A percentile compares a stretch with the other conserved stretches of the same genome.
phyloP scores from a whole-genome alignment of 2,329 filamentous ascomycete species.

The Rhytidhysteron rufulum region DNA sequence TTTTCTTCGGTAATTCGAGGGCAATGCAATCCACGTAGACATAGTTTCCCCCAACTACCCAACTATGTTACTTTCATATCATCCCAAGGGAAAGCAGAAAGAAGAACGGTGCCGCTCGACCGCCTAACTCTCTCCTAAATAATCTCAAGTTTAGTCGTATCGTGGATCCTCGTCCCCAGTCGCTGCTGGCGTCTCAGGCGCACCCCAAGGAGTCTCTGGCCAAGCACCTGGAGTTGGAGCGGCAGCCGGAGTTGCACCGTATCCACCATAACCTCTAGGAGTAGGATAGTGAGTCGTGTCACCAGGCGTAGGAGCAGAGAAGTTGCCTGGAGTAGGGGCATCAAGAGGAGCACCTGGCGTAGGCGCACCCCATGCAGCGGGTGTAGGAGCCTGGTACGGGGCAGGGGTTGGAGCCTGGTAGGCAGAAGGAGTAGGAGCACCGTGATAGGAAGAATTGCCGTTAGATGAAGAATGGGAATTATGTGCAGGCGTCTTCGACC shows the following conservation, averaged over 20 bases:
- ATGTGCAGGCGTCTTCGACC: constrained; percentile 74
- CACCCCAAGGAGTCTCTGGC: constrained; percentile 49
- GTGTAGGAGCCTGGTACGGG: constrained; percentile 30
- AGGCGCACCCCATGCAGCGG: constrained; percentile 15
- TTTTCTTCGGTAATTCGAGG: too few species aligned
- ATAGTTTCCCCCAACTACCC: too few species aligned
- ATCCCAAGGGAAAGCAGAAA: too few species aligned
- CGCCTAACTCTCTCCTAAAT: neutral
- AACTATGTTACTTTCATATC: too few species aligned
- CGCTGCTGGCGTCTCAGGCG: constrained; percentile 58
- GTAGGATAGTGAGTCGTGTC: constrained; percentile 20
- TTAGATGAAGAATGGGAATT: constrained; percentile 31
- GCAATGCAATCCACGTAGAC: too few species aligned
- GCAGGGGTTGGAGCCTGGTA: constrained; percentile 34
- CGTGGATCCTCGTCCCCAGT: constrained; percentile 37
- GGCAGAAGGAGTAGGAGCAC: constrained; percentile 33
- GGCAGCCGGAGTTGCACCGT: constrained; percentile 36
- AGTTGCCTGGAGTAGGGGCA: constrained; percentile 38
- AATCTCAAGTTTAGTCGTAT: constrained; percentile 31
- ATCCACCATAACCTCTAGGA: constrained; percentile 18
- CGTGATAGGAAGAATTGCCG: constrained; percentile 26
- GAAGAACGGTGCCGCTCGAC: too few species aligned
- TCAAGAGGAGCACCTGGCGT: constrained; percentile 35
- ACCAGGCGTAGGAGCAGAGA: constrained; percentile 36
- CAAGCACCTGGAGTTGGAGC: constrained; percentile 60